Evolutionary conservation across 2,329 filamentous ascomycete genomes (phyloP).

Genomic region (Diaporthe citriasiana): DNA sequence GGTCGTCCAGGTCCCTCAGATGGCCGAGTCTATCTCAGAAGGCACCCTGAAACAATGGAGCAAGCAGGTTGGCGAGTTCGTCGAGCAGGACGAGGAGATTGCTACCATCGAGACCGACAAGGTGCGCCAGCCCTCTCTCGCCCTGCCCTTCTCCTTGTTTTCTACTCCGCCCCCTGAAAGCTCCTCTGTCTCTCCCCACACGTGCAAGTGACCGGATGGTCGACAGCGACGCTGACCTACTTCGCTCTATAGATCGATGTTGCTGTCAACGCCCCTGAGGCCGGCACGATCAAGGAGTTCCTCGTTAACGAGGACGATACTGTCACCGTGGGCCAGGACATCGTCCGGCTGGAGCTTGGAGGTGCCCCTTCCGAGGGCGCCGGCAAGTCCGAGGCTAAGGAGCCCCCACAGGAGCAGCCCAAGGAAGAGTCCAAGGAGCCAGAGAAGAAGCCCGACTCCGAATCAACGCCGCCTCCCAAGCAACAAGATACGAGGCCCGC

Average conservation of each 20-base stretch:
- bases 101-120: constrained; percentile 99
- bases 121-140: constrained; percentile 61
- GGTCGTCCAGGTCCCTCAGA: constrained; percentile 93
- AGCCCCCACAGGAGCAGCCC: constrained; percentile 63
- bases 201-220: not conserved
- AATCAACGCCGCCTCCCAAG: constrained; percentile 50
- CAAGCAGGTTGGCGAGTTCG: constrained; percentile 92
- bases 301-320: constrained; percentile 95
- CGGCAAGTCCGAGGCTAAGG: constrained; percentile 72
- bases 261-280: constrained; percentile 91
- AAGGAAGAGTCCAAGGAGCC: constrained; percentile 61
- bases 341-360: constrained; percentile 88
- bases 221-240: constrained; percentile 23
- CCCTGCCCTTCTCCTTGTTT: not conserved
- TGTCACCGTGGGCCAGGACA: constrained; percentile 92
- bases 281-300: constrained; percentile 92
- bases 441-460: constrained; percentile 55
- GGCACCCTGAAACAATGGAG: constrained; percentile 96
- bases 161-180: not conserved
- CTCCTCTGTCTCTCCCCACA: not conserved
- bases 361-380: constrained; percentile 70
- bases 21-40: constrained; percentile 99
- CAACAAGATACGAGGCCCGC: constrained; percentile 54
- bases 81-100: constrained; percentile 97
- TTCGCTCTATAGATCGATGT: constrained; percentile 82